Evolutionary conservation across 305 asterid species (phyloP).

Genomic region (Coffea humblotiana): DNA sequence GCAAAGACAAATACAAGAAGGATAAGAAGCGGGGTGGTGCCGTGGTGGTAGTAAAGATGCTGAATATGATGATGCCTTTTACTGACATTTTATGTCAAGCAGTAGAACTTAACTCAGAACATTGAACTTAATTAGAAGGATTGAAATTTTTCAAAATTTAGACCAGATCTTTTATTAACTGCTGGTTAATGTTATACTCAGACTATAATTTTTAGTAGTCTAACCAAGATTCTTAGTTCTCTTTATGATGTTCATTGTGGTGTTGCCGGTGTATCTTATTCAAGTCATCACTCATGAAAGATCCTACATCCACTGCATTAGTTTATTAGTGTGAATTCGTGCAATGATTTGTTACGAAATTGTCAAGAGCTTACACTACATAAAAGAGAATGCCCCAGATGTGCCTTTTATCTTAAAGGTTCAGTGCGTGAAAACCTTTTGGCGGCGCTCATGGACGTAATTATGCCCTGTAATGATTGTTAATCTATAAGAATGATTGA

Average conservation of each 20-base stretch:
- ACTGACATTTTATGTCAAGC: background rate
- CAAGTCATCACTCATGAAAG: background rate
- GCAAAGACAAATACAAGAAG: constrained; percentile 12
- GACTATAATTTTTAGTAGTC: background rate
- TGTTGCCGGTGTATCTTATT: background rate
- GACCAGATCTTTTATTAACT: background rate
- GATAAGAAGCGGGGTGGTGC: constrained; percentile 29
- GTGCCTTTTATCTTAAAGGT: background rate
- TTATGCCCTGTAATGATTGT: constrained; percentile 11
- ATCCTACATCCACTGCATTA: background rate
- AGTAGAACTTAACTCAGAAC: background rate
- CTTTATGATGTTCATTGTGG: background rate
- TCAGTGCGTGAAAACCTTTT: background rate
- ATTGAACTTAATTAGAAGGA: background rate
- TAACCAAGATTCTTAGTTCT: background rate
- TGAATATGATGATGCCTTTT: background rate
- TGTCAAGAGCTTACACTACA: background rate
- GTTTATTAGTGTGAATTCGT: background rate
- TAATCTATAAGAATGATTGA: background rate
- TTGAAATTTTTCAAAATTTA: background rate
- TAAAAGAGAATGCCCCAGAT: background rate
- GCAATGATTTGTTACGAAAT: constrained; percentile 6
- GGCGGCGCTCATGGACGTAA: constrained; percentile 12
- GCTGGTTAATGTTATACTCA: background rate
- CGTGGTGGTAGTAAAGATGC: background rate